Evolutionary conservation across 345 rosid species (phyloP).

Genomic region (Excoecaria agallocha): DNA sequence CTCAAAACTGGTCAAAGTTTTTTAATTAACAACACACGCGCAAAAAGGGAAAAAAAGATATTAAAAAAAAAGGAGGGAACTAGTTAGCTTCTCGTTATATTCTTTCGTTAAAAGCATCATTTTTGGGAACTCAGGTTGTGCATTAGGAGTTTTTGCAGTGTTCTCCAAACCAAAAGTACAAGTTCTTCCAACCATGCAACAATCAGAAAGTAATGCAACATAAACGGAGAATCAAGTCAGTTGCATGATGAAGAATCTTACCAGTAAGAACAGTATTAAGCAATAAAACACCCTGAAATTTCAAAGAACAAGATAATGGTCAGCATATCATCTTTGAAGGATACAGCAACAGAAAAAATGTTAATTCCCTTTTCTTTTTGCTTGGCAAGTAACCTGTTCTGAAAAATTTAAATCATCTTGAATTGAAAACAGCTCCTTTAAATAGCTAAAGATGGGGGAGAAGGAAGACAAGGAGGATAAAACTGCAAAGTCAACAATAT

Average conservation of each 20-base stretch:
- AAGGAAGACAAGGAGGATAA: neutral
- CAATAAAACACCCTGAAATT: constrained; percentile 74
- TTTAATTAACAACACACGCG: neutral
- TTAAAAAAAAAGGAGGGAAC: no score
- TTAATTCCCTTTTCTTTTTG: neutral
- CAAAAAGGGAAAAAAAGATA: neutral
- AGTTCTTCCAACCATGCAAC: neutral
- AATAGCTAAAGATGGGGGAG: neutral
- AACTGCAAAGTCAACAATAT: neutral
- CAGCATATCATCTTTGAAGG: neutral
- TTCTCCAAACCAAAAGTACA: neutral
- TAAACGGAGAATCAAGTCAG: neutral
- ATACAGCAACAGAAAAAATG: neutral
- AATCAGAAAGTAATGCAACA: neutral
- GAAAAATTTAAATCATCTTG: neutral
- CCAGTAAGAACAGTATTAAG: constrained; percentile 94
- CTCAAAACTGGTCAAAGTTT: neutral
- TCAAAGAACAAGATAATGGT: constrained; percentile 5
- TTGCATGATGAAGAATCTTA: constrained; percentile 24
- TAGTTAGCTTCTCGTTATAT: neutral
- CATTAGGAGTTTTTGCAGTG: neutral
- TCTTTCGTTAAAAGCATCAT: neutral
- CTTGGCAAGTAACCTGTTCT: neutral
- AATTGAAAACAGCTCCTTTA: no score
- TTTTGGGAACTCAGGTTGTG: neutral